Percentiles rank a stretch among this genome's conserved stretches.
Evolutionary conservation across 1,284 basidiomycete species (phyloP).

Genomic region (Spongiforma sp.): DNA sequence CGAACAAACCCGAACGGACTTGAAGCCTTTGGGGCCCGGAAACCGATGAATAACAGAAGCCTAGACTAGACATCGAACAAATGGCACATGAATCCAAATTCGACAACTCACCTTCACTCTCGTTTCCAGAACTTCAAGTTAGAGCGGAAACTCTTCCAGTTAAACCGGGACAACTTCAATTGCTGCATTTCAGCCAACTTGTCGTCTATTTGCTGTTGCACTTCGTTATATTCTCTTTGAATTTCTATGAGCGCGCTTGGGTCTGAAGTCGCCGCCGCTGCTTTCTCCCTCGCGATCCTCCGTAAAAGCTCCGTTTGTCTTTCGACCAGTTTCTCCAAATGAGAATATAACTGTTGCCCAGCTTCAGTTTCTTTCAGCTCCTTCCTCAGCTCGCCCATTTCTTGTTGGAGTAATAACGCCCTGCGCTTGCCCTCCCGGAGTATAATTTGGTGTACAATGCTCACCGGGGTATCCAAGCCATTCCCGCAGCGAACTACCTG

Average conservation of each 20-base stretch:
- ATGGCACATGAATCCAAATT: background rate
- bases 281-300: background rate
- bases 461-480: background rate
- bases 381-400: background rate
- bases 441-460: background rate
- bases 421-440: background rate
- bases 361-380: background rate
- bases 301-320: background rate
- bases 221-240: background rate
- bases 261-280: background rate
- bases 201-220: background rate
- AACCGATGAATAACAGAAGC: no score
- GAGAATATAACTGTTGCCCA: background rate
- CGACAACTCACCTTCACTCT: background rate
- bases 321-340: background rate
- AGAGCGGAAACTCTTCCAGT: background rate
- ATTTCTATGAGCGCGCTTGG: background rate
- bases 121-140: background rate
- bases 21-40: no score
- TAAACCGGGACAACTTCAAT: background rate
- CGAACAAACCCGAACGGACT: no score
- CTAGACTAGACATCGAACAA: no score
- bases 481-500: background rate
- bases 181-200: background rate
- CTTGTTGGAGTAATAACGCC: background rate